Conservation (phyloP, 2,329 filamentous ascomycete genomes). For the Fusarium drepaniforme region DNA sequence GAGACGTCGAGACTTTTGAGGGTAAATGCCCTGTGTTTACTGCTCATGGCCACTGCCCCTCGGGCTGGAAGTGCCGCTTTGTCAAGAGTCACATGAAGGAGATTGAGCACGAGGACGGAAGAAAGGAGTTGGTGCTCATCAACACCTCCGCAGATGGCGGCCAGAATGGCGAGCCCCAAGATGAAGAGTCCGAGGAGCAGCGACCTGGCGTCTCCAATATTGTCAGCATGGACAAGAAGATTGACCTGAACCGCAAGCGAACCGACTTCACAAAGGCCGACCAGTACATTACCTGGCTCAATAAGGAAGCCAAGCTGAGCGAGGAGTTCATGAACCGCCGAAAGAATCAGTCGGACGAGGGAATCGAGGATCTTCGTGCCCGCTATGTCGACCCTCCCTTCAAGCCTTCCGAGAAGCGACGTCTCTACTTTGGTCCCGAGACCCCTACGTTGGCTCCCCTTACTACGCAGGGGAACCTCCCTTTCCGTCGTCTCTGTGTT, state of each 20-base stretch:
- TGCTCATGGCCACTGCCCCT: slow-evolving; percentile 78
- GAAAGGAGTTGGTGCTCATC: slow-evolving; percentile 82
- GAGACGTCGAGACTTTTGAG: slow-evolving; percentile 80
- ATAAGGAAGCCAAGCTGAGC: slow-evolving; percentile 65
- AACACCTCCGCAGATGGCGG: slow-evolving; percentile 45
- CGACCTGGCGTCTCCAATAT: slow-evolving; percentile 81
- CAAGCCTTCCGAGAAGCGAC: slow-evolving; percentile 91
- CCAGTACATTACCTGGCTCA: slow-evolving; percentile 81
- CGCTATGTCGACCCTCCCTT: slow-evolving; percentile 88
- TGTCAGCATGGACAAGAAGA: slow-evolving; percentile 77
- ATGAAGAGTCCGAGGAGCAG: slow-evolving; percentile 61
- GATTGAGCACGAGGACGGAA: slow-evolving; percentile 80
- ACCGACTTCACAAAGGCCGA: slow-evolving; percentile 80
- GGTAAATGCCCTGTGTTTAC: slow-evolving; percentile 88
- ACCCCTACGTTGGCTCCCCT: slow-evolving; percentile 94
- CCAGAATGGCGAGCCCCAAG: slow-evolving; percentile 46
- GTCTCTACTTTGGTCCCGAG: slow-evolving; percentile 92
- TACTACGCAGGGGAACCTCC: slow-evolving; percentile 96
- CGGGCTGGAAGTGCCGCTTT: slow-evolving; percentile 96
- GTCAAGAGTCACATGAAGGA: slow-evolving; percentile 89
- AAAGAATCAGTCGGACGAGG: slow-evolving; percentile 57
- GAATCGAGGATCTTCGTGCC: slow-evolving; percentile 79
- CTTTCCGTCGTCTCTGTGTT: slow-evolving; percentile 90
- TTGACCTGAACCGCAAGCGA: slow-evolving; percentile 79
- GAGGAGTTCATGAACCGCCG: slow-evolving; percentile 56